phyloP scores from a whole-genome alignment of 805 yeast genomes.

The Metschnikowia kofuensis region DNA sequence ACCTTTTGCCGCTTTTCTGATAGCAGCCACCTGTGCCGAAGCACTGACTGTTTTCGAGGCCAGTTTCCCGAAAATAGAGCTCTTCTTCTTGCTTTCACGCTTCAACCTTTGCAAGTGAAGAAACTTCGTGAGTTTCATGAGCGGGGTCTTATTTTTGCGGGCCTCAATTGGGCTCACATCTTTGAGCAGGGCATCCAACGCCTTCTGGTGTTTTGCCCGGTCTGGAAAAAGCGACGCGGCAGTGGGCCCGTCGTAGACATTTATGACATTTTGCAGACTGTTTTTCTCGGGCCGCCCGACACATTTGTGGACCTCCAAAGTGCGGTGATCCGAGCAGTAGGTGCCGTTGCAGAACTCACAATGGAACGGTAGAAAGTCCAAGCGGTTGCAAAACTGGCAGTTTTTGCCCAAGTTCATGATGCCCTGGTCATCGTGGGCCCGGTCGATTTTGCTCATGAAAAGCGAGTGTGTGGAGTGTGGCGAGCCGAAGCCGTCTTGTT shows the following conservation, averaged over 20 bases:
- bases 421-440: slow-evolving; percentile 27
- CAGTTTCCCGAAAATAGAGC: slow-evolving; percentile 6
- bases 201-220: slow-evolving; percentile 38
- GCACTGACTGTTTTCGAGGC: slow-evolving; percentile 10
- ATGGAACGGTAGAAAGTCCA: slow-evolving; percentile 58
- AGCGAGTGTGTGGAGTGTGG: slow-evolving; percentile 9
- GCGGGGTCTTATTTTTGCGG: slow-evolving; percentile 17
- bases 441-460: slow-evolving; percentile 22
- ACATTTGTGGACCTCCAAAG: slow-evolving; percentile 33
- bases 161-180: slow-evolving; percentile 21
- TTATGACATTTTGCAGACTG: neutral
- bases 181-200: slow-evolving; percentile 27
- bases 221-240: slow-evolving; percentile 53
- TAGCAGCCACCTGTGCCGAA: slow-evolving; percentile 32
- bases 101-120: slow-evolving; percentile 16
- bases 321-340: slow-evolving; percentile 52
- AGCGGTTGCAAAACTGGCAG: slow-evolving; percentile 48
- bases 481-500: neutral
- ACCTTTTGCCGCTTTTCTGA: slow-evolving; percentile 52
- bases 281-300: slow-evolving; percentile 17
- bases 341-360: slow-evolving; percentile 47
- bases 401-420: slow-evolving; percentile 58
- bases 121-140: slow-evolving; percentile 18
- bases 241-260: slow-evolving; percentile 28
- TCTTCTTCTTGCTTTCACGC: slow-evolving; percentile 14